Conservation (phyloP, 345 rosid genomes). For the Linum trigynum region DNA sequence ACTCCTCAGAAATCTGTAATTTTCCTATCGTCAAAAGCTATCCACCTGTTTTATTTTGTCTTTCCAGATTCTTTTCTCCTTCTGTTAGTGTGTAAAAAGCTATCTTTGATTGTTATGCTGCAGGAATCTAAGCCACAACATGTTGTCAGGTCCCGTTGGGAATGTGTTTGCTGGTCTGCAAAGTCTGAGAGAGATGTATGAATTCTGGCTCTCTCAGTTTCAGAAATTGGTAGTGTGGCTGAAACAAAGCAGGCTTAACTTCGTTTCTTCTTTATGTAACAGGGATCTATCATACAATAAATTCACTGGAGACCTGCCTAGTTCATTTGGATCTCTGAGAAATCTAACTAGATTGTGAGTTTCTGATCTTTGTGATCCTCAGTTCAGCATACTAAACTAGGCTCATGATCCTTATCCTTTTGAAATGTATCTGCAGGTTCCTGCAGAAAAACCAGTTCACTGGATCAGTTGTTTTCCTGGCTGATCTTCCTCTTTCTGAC, state of each 20-base stretch:
- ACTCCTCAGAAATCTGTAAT: slow-evolving; percentile 60
- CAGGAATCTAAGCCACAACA: slow-evolving; percentile 88
- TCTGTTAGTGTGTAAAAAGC: slow-evolving; percentile 3
- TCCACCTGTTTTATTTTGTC: not conserved
- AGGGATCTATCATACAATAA: slow-evolving; percentile 86
- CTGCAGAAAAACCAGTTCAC: slow-evolving; percentile 76
- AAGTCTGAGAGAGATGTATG: slow-evolving; percentile 68
- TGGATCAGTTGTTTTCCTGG: slow-evolving; percentile 76
- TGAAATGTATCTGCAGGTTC: slow-evolving; percentile 38
- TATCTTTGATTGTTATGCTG: slow-evolving; percentile 10
- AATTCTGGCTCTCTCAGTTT: slow-evolving; percentile 9
- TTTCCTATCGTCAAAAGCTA: slow-evolving; percentile 8
- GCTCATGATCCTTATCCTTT: not conserved
- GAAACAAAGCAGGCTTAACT: slow-evolving; percentile 6
- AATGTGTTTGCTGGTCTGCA: slow-evolving; percentile 61
- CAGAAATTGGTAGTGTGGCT: not conserved
- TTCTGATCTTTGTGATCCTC: not conserved
- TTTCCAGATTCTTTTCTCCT: not conserved
- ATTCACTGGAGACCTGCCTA: slow-evolving; percentile 80
- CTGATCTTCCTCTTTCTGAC: slow-evolving; percentile 61
- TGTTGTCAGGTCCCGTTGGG: slow-evolving; percentile 72
- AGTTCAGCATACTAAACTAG: slow-evolving; percentile 2
- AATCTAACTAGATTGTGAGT: slow-evolving; percentile 73
- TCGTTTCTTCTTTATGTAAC: slow-evolving; percentile 11
- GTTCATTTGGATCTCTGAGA: slow-evolving; percentile 59